A percentile compares a stretch with the other conserved stretches of the same genome.
These are phyloP conservation scores for Linnemannia elongata DNA, from an alignment of 192 early-diverging fungal genomes.

Conservation along the genomic window DNA sequence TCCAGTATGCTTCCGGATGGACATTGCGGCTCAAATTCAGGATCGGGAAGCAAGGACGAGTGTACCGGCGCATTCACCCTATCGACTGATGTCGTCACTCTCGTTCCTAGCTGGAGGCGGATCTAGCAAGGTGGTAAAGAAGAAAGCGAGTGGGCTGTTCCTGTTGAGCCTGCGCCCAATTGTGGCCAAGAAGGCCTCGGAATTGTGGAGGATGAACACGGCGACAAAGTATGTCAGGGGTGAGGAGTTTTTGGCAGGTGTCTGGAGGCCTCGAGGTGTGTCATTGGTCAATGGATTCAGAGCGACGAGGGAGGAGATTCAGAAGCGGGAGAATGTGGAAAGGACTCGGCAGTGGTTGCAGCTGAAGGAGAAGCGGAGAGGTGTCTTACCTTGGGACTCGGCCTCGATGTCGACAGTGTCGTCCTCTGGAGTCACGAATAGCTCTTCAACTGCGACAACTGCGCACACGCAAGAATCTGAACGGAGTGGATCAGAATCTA, in stretches of 20 bases:
- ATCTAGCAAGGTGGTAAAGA: conserved; percentile 33
- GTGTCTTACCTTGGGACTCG: neutral
- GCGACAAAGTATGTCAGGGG: conserved; percentile 79
- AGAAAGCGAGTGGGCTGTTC: conserved; percentile 71
- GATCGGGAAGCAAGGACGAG: conserved; percentile 62
- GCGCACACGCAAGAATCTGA: neutral
- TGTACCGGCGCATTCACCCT: conserved; percentile 18
- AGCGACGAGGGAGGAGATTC: conserved; percentile 53
- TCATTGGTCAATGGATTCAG: conserved; percentile 73
- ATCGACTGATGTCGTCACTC: conserved; percentile 41
- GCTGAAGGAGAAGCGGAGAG: conserved; percentile 17
- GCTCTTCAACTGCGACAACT: neutral
- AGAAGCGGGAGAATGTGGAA: conserved; percentile 54
- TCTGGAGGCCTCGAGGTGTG: conserved; percentile 80
- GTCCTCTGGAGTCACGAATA: neutral
- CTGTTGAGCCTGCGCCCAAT: conserved; percentile 71
- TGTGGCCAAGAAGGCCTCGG: conserved; percentile 65
- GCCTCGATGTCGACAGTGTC: neutral
- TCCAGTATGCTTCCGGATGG: conserved; percentile 70
- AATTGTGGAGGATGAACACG: conserved; percentile 82
- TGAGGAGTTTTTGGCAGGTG: conserved; percentile 71
- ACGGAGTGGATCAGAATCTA: neutral
- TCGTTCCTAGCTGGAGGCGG: conserved; percentile 32
- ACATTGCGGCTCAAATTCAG: conserved; percentile 75
- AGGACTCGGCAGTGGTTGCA: conserved; percentile 58